Conservation (phyloP, 2,329 filamentous ascomycete genomes). For the Ascochyta pisi region DNA sequence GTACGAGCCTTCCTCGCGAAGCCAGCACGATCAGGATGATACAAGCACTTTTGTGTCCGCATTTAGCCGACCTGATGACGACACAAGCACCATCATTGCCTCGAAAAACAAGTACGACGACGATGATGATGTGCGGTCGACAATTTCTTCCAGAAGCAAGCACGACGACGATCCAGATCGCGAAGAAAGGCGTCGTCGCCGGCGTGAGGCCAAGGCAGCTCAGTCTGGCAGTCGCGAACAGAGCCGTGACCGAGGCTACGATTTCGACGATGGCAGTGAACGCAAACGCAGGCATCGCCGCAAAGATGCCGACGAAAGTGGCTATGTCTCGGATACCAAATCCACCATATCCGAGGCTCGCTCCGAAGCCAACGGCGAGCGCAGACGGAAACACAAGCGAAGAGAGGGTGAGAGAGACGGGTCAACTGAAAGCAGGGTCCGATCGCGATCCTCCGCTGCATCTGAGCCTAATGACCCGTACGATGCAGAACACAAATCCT, state of each 20-base stretch:
- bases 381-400: constrained; percentile 43
- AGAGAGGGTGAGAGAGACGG: constrained; percentile 43
- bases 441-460: constrained; percentile 43
- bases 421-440: constrained; percentile 34
- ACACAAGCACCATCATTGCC: constrained; percentile 35
- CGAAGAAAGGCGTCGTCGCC: constrained; percentile 38
- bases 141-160: constrained; percentile 34
- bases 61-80: constrained; percentile 27
- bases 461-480: constrained; percentile 52
- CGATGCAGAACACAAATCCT: constrained; percentile 48
- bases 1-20: constrained; percentile 13
- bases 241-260: constrained; percentile 47
- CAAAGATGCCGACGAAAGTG: constrained; percentile 41
- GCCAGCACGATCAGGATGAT: constrained; percentile 19
- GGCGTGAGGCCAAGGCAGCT: constrained; percentile 25
- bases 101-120: constrained; percentile 36
- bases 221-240: constrained; percentile 36
- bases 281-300: constrained; percentile 46
- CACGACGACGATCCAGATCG: constrained; percentile 40
- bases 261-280: constrained; percentile 39
- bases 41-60: constrained; percentile 18
- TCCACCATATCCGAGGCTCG: constrained; percentile 49
- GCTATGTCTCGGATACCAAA: constrained; percentile 51
- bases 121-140: constrained; percentile 25
- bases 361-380: constrained; percentile 46